Base-by-base conservation (phyloP, 768 basidiomycete species). In the Tephrocybe sp. region DNA sequence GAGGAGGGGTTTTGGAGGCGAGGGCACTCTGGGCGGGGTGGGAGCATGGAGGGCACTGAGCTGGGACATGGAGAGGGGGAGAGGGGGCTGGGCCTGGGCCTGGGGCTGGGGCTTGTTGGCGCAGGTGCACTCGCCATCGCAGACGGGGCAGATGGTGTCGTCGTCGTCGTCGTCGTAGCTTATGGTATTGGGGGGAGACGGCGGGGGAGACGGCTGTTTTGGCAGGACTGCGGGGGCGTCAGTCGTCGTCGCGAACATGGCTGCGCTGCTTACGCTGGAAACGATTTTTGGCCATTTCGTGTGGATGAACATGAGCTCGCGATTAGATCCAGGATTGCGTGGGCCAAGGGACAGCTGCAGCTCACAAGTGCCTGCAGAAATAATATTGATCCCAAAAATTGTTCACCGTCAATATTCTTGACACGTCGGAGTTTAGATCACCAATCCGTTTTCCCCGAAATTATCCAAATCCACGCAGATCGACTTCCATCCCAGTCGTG, bases 61-160 rank as follows among this genome's bases (percentile, higher is more conserved):
- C 52, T 70, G 66, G 54, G 58, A 58, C 68, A 73, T 74, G 65
- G 72, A 53, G 63, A 68, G 56, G 8, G 72, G 56, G 64, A 48
- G n/a, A n/a, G n/a, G n/a, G n/a, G n/a, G n/a, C n/a, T n/a, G n/a
- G n/a, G n/a, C n/a, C n/a, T n/a, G n/a, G n/a, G n/a, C n/a, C n/a
- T n/a, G n/a, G n/a, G n/a, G n/a, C n/a, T n/a, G n/a, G n/a, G 72
- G 64, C 59, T 68, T 73, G 74, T 77, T 82, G 68, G 71, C 67
- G 77, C 90, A 92, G 25, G 87, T 91, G 75, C 90, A 93, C 64
- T 89, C 85, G 64, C 87, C 85, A 76, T 92, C 90, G 88, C 90
- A 93, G 57, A 92, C 88, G 7, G 89, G 90, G 68, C 90, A 93
- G 50, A 92, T 90, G 67, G 90, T 86, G 81, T 82, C 81, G 77